Base-by-base conservation (phyloP, 176 grass and related monocot genomes). In the Miscanthus lutarioriparius region DNA sequence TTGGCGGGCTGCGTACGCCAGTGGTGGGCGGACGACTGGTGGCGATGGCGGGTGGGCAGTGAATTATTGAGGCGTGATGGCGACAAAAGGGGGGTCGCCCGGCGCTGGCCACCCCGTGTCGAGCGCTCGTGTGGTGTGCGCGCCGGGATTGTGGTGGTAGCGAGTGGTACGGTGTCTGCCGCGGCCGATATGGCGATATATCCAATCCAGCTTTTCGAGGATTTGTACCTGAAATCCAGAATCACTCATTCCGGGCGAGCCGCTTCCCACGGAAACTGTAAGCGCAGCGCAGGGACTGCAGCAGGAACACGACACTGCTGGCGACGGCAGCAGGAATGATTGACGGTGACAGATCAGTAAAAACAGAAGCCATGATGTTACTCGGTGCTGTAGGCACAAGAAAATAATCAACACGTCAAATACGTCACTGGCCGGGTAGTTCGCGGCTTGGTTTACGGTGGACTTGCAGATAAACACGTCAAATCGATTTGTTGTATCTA, bases 1-100 rank as follows among this genome's bases (percentile, higher is more conserved):
- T 86, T 86, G 88, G 78, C 88, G 88, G 64, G 22, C 64, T 0
- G 40, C 64, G 77, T 9, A 41, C 22, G 75, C 75, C 56, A 41
- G 23, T 64, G 70, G 58, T 64, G 39, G 1, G 13, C 17, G 65
- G 36, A 37, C 36, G 2, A 32, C 14, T 63, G 70, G 56, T 64
- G 38, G 72, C 35, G 83, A 47, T 54, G 76, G 80, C n/a, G 80
- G 36, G 36, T n/a, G 79, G 63, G 88, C 65, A 53, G 83, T 90
- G 88, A 86, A 90, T 86, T 90, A 90, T 86, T 90, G 88, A 75
- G 16, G 80, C 40, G 62, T 83, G 88, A 89, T 77, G 88, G 82
- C 88, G 68, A 77, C 88, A 78, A 75, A 59, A 4, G 59, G 35
- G 53, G 51, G 16, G 17, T 6, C 49, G 4, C 44, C 35, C 35